These are phyloP conservation scores for Pichiaceae sp. DNA, from an alignment of 1,139 yeast species.

Conservation along the genomic window DNA sequence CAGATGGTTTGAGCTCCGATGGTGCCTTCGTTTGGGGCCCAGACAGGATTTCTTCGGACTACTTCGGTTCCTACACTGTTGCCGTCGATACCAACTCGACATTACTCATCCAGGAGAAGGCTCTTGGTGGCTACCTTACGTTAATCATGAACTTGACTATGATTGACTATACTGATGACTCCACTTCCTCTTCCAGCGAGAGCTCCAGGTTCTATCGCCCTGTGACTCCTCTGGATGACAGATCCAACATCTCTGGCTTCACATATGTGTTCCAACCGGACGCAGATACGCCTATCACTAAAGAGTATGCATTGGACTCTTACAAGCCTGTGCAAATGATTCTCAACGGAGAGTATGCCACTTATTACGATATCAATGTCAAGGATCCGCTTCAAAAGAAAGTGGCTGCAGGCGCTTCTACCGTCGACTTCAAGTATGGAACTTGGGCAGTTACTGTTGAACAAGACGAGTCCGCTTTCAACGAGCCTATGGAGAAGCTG, in stretches of 20 bases:
- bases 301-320: constrained; percentile 8
- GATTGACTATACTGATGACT: constrained; percentile 44
- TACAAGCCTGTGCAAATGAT: constrained; percentile 18
- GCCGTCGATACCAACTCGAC: constrained; percentile 73
- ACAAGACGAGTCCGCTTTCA: constrained; percentile 51
- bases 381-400: constrained; percentile 31
- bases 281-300: constrained; percentile 11
- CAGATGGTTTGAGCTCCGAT: constrained; percentile 29
- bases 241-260: constrained; percentile 24
- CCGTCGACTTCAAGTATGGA: constrained; percentile 38
- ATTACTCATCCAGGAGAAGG: constrained; percentile 49
- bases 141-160: constrained; percentile 53
- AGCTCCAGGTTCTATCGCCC: constrained; percentile 31
- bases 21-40: constrained; percentile 55
- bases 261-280: constrained; percentile 29
- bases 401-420: constrained; percentile 69
- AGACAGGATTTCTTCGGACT: constrained; percentile 30
- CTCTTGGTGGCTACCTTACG: constrained; percentile 65
- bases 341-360: constrained; percentile 7
- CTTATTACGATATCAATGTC: constrained; percentile 46
- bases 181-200: constrained; percentile 32
- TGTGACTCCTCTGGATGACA: constrained; percentile 20
- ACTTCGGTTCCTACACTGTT: constrained; percentile 51
- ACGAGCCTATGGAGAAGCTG: constrained; percentile 54
- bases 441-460: constrained; percentile 78